phyloP scores from a whole-genome alignment of 1,284 basidiomycete genomes.

The Austroboletus novae-zelandiae region DNA sequence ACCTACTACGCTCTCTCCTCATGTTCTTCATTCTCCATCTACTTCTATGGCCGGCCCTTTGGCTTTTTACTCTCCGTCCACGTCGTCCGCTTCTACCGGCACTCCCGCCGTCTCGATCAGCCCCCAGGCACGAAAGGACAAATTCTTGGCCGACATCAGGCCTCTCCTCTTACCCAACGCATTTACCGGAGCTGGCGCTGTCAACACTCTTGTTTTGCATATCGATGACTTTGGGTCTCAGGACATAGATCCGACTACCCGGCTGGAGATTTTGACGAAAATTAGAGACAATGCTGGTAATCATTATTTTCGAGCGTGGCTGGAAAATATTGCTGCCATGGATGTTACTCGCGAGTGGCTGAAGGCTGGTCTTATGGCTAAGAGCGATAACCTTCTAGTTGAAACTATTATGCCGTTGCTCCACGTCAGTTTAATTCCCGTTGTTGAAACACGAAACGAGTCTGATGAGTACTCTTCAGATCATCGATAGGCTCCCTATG shows the following conservation, averaged over 20 bases:
- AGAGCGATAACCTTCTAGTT: constrained; percentile 53
- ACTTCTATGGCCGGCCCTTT: constrained; percentile 36
- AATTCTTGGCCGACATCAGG: constrained; percentile 48
- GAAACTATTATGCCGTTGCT: constrained; percentile 81
- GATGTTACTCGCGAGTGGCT: constrained; percentile 78
- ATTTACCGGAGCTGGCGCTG: constrained; percentile 70
- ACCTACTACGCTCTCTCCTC: constrained; percentile 66
- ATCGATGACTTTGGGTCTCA: constrained; percentile 58
- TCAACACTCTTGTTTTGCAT: constrained; percentile 50
- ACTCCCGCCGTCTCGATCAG: constrained; percentile 24
- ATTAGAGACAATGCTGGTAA: constrained; percentile 80
- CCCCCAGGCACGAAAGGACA: constrained; percentile 45
- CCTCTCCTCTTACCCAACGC: constrained; percentile 51
- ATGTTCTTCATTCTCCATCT: constrained; percentile 57
- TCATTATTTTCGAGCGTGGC: constrained; percentile 81
- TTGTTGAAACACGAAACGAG: constrained; percentile 8
- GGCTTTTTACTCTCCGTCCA: constrained; percentile 35
- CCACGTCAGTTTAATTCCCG: constrained; percentile 55
- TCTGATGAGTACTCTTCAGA: constrained; percentile 42
- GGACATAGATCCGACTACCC: constrained; percentile 59
- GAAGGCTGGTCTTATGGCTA: constrained; percentile 58
- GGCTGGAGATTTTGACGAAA: constrained; percentile 69
- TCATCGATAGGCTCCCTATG: constrained; percentile 77
- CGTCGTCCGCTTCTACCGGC: constrained; percentile 26
- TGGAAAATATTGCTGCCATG: constrained; percentile 67